Base-by-base conservation (phyloP, 108 stramenopile genomes). In the Aurantiochytrium sp. region DNA sequence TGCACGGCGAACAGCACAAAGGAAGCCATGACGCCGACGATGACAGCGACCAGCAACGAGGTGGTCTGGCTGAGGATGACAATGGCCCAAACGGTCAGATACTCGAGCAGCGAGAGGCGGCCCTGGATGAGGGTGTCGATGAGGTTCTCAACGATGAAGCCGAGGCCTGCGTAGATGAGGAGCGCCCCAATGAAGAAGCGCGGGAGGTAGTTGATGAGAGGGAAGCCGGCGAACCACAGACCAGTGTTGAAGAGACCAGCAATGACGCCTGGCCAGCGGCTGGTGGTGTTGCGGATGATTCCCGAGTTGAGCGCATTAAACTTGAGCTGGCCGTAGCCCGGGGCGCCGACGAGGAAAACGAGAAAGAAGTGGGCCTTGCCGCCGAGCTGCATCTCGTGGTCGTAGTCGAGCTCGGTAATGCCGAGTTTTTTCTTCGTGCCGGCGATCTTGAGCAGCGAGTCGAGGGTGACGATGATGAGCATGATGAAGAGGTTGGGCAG, bases 151-250 rank as follows among this genome's bases (percentile, higher is more conserved):
- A 81, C 45, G 24, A 81, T 48, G 2, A 81, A 81, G 27, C 73
- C 73, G 32, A 81, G 39, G 12, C 73, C 73, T 0, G 73, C 73
- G 45, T 81, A 81, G 45, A 81, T 81, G 27, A 81, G 73, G 19
- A 81, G 39, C 19, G 73, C 73, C 8, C 73, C 73, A 17, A 81
- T 48, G 45, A 81, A 81, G 45, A 81, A 81, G 21, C 73, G 39
- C 15, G 73, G 73, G 12, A 81, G 73, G 45, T 81, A 81, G 73
- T 81, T 81, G 73, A 81, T 81, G 45, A 81, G 73, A 12, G 73
- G 73, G 30, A 81, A 81, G 24, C 73, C 73, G 32, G 73, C 73
- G 1, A 81, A 81, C 39, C 39, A 81, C 21, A 81, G 73, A 24
- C 24, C 73, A 12, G 42, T 24, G 45, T 81, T 81, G 4, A 81